phyloP scores from a whole-genome alignment of 306 rosid genomes.

The Macrotyloma uniflorum region DNA sequence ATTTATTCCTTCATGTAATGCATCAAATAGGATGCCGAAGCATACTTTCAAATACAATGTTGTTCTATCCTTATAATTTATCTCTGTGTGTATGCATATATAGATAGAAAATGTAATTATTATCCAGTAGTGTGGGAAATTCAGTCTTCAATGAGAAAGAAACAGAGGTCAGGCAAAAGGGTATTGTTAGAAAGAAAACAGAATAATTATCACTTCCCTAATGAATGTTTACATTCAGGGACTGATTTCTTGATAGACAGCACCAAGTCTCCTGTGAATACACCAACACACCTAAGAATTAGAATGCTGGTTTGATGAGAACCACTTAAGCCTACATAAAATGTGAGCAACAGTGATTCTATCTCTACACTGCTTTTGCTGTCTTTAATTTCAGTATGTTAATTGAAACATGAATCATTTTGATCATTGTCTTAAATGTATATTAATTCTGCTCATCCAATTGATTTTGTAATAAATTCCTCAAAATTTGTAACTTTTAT shows the following conservation, averaged over 20 bases:
- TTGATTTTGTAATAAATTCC: neutral
- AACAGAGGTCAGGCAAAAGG: neutral
- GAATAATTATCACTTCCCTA: neutral
- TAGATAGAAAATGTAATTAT: neutral
- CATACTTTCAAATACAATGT: neutral
- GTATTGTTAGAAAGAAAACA: neutral
- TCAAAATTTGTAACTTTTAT: slow-evolving; percentile 1
- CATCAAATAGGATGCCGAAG: neutral
- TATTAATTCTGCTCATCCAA: neutral
- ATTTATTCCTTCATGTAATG: neutral
- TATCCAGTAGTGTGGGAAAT: neutral
- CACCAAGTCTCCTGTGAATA: neutral
- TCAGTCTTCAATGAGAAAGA: slow-evolving; percentile 1
- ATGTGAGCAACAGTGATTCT: no score
- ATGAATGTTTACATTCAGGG: neutral
- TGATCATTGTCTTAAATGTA: neutral
- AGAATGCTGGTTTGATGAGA: slow-evolving; percentile 1
- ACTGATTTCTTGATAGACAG: neutral
- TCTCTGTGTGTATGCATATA: neutral
- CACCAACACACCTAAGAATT: neutral
- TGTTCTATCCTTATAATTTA: neutral
- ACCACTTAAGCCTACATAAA: neutral
- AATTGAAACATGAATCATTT: neutral
- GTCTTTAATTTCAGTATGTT: neutral
- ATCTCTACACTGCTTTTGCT: neutral